A percentile compares a stretch with the other conserved stretches of the same genome.
Evolutionary conservation across 1,284 basidiomycete species (phyloP).

Genomic region (Tremellales sp.): DNA sequence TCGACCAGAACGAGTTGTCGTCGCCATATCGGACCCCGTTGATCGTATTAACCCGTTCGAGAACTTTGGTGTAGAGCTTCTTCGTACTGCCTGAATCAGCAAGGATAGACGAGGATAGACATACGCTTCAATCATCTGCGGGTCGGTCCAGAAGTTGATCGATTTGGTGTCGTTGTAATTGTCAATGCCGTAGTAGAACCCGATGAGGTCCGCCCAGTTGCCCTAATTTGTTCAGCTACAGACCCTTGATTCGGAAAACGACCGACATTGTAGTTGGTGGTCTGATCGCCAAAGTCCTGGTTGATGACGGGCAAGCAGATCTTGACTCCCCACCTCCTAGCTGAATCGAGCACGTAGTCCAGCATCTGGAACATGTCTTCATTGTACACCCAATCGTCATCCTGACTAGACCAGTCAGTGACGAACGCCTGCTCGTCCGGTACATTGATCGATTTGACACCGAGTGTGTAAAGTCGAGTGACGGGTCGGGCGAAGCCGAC

Average conservation of each 20-base stretch:
- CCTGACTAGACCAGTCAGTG: conserved; percentile 23
- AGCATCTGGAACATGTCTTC: conserved; percentile 19
- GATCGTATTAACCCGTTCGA: conserved; percentile 35
- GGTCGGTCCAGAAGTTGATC: conserved; percentile 11
- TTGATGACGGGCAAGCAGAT: conserved; percentile 1
- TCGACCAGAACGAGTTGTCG: conserved; percentile 37
- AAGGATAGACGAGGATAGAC: too few species aligned
- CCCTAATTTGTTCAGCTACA: neutral
- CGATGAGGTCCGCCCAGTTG: conserved; percentile 10
- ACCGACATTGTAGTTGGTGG: conserved; percentile 3
- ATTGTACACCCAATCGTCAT: conserved; percentile 34
- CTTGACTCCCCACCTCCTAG: conserved; percentile 14
- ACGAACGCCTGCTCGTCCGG: conserved; percentile 26
- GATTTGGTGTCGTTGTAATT: conserved; percentile 8
- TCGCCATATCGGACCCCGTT: conserved; percentile 32
- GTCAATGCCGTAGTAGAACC: conserved; percentile 2
- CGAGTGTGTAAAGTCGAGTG: conserved; percentile 29
- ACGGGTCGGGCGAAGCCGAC: conserved; percentile 20
- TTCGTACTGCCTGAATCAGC: conserved; percentile 3
- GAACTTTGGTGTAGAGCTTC: conserved; percentile 23
- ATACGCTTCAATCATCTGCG: conserved; percentile 6
- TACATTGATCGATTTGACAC: conserved; percentile 14
- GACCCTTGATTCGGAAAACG: neutral
- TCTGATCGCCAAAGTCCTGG: conserved; percentile 7
- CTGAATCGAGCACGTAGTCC: conserved; percentile 22